Conservation (phyloP, 2,329 filamentous ascomycete species). For the Chaetomiaceae sp. region DNA sequence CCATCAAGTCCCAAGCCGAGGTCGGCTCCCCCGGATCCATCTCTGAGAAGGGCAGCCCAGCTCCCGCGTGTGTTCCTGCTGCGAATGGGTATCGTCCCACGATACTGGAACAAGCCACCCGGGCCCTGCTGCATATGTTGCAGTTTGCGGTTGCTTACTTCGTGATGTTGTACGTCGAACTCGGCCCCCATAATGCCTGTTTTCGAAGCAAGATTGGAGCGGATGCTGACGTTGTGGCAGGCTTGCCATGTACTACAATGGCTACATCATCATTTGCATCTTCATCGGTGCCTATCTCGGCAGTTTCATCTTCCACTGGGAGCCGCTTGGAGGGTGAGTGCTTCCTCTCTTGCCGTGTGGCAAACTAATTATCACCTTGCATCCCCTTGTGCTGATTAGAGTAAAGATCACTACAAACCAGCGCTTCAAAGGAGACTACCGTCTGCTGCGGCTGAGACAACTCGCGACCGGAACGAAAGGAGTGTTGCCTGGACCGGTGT, state of each 20-base stretch:
- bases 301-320: slow-evolving; percentile 70
- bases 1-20: slow-evolving; percentile 26
- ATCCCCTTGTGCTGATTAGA: neutral
- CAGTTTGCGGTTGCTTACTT: slow-evolving; percentile 75
- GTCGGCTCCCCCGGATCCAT: slow-evolving; percentile 24
- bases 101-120: slow-evolving; percentile 59
- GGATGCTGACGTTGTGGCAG: slow-evolving; percentile 17
- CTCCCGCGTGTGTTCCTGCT: neutral
- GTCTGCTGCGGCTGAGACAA: slow-evolving; percentile 26
- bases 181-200: too few species aligned
- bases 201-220: neutral
- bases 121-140: slow-evolving; percentile 62
- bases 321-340: slow-evolving; percentile 37
- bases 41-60: slow-evolving; percentile 8
- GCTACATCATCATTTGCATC: slow-evolving; percentile 77
- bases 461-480: neutral
- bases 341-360: too few species aligned
- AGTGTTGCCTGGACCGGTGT: too few species aligned
- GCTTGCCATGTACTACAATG: slow-evolving; percentile 58
- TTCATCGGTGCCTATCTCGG: slow-evolving; percentile 72
- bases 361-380: neutral
- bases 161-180: slow-evolving; percentile 56
- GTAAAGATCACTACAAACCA: slow-evolving; percentile 13
- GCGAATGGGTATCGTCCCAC: slow-evolving; percentile 48
- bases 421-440: slow-evolving; percentile 25